phyloP scores from a whole-genome alignment of 2,329 filamentous ascomycete genomes.

The Pezicula carpinea region DNA sequence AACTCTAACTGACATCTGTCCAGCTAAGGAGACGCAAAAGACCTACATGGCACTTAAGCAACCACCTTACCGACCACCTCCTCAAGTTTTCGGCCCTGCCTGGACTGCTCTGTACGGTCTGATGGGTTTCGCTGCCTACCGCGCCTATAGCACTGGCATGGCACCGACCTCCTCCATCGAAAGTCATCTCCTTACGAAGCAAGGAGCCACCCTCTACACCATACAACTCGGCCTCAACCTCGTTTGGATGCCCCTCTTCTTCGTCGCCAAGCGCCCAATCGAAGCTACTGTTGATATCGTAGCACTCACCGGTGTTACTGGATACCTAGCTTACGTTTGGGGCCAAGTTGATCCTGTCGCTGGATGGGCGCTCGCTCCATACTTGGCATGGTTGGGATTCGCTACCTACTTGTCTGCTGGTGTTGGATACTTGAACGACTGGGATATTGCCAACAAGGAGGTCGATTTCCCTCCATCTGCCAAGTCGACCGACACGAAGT shows the following conservation, averaged over 20 bases:
- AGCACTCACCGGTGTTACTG: conserved; percentile 65
- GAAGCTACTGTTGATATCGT: conserved; percentile 73
- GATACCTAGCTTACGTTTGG: conserved; percentile 73
- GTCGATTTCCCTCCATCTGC: conserved; percentile 17
- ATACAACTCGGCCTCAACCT: conserved; percentile 82
- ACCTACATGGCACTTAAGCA: conserved; percentile 65
- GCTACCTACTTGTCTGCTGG: conserved; percentile 78
- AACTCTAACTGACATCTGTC: conserved; percentile 2
- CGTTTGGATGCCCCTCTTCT: conserved; percentile 91
- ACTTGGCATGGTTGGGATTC: conserved; percentile 81
- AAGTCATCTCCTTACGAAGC: conserved; percentile 42
- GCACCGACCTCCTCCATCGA: conserved; percentile 35
- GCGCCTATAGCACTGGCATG: conserved; percentile 62
- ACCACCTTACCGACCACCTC: conserved; percentile 57
- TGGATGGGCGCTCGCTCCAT: conserved; percentile 73
- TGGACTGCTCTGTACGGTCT: conserved; percentile 65
- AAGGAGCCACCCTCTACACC: conserved; percentile 76
- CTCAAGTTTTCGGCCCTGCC: conserved; percentile 57
- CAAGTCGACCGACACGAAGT: conserved; percentile 23
- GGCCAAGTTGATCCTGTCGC: conserved; percentile 67
- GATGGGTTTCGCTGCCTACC: conserved; percentile 88
- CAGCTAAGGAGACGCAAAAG: conserved; percentile 53
- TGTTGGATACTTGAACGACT: conserved; percentile 63
- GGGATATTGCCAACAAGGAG: conserved; percentile 46
- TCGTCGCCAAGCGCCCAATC: conserved; percentile 67